Evolutionary conservation across 805 yeast genomes (phyloP), one percentile per base, ranked within the genome.

Genomic region (Saccharomyces mikatae): DNA sequence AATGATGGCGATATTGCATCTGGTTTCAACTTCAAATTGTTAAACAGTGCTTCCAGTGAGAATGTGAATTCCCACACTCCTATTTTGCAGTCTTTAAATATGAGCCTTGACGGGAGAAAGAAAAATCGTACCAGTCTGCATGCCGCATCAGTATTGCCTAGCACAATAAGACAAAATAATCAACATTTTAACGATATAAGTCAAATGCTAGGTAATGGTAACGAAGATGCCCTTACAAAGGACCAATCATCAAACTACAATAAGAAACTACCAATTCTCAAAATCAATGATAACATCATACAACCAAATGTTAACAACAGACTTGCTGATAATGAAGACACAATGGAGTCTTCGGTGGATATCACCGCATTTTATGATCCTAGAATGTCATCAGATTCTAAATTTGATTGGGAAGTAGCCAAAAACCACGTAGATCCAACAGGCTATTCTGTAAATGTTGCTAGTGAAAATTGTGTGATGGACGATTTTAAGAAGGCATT

Each of bases 291-390:
- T 6, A 36, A 36, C 11, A 8, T 36, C 24, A 36, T 36, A 17
- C 24, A 17, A 17, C 24, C 24, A 6, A 36, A 36, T 13, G 17
- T 9, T 36, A 17, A 21, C 17, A 21, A 17, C 4, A 36, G 22
- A 36, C 13, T 36, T 14, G 63, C 60, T n/a, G 53, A 55, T 46
- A 41, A 56, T 0, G 60, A 56, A 29, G 52, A 52, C 5, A 59
- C 65, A 4, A 49, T 63, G 4, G 69, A 69, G 50, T 60, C 71
- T 0, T 69, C 75, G 3, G 71, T 71, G 29, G 76, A 73, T 54
- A 71, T 73, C 4, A 73, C 76, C 1, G 71, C 74, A 1, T 59
- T 74, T 41, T 71, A 70, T 49, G 62, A 62, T 26, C 54, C 59
- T 14, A 60, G 44, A 2, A 36, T 36, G 44, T 36, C 44, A 36